A percentile compares a stretch with the other conserved stretches of the same genome.
Conservation (phyloP, 495 filamentous ascomycete species). For the Durotheca rogersii region DNA sequence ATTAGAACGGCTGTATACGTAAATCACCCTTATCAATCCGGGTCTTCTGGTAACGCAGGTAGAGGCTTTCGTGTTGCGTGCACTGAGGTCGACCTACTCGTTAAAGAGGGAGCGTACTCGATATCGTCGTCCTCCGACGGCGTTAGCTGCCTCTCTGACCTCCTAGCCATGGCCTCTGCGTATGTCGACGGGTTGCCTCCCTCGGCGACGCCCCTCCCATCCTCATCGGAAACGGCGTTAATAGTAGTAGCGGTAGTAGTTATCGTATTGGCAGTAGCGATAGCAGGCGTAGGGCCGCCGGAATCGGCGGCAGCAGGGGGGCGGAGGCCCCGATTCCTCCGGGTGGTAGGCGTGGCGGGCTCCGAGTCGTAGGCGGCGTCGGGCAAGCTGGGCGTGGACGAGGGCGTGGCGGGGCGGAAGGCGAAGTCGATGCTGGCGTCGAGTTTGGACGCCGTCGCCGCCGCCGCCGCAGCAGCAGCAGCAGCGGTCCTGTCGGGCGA, state of each 20-base stretch:
- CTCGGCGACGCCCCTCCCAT: no score
- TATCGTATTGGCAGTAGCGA: no score
- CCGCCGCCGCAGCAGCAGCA: slow-evolving; percentile 15
- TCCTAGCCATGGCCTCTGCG: slow-evolving; percentile 20
- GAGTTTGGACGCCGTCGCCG: no score
- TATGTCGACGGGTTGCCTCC: slow-evolving; percentile 14
- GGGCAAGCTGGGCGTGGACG: slow-evolving; percentile 10
- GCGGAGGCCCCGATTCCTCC: no score
- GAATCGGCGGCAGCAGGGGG: slow-evolving; percentile 9
- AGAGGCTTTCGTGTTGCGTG: slow-evolving; percentile 45
- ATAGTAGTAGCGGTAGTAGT: no score
- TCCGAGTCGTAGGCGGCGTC: slow-evolving; percentile 36
- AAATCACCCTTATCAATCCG: slow-evolving; percentile 28
- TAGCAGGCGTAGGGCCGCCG: no score
- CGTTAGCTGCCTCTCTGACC: slow-evolving; percentile 37
- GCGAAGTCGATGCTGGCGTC: slow-evolving; percentile 1
- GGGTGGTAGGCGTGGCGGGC: slow-evolving; percentile 24
- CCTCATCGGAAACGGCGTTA: no score
- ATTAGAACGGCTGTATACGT: slow-evolving; percentile 2
- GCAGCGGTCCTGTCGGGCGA: slow-evolving; percentile 18
- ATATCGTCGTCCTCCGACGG: slow-evolving; percentile 34
- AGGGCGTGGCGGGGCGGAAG: slow-evolving; percentile 27
- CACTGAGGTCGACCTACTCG: slow-evolving; percentile 28
- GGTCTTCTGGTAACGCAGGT: slow-evolving; percentile 52
- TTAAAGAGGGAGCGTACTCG: slow-evolving; percentile 19